Conservation (phyloP, 2,329 filamentous ascomycete species). For the Neonectria hederae region DNA sequence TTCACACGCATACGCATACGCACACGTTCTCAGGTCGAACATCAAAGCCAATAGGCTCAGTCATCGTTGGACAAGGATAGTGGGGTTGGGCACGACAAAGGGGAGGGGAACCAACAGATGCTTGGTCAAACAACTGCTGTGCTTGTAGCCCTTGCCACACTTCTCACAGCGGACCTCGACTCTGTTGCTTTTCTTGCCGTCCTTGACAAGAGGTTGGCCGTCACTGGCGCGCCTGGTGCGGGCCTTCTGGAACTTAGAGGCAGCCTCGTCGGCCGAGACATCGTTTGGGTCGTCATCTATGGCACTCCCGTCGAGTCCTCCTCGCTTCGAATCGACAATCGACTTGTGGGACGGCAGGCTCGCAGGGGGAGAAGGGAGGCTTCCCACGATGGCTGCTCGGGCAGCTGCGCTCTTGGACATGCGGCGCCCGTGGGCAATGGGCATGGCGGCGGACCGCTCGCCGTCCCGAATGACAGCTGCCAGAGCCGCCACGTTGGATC, state of each 20-base stretch:
- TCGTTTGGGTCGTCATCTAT: slow-evolving; percentile 75
- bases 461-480: slow-evolving; percentile 78
- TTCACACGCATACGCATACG: slow-evolving; percentile 31
- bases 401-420: slow-evolving; percentile 71
- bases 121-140: slow-evolving; percentile 99
- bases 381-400: slow-evolving; percentile 62
- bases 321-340: slow-evolving; percentile 58
- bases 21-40: slow-evolving; percentile 21
- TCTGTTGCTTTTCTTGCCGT: slow-evolving; percentile 83
- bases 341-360: slow-evolving; percentile 71
- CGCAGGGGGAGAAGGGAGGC: slow-evolving; percentile 70
- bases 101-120: slow-evolving; percentile 92
- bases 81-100: slow-evolving; percentile 49
- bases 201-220: slow-evolving; percentile 82
- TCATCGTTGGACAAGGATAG: slow-evolving; percentile 40
- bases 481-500: slow-evolving; percentile 77
- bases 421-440: slow-evolving; percentile 69
- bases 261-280: slow-evolving; percentile 64
- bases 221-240: slow-evolving; percentile 78
- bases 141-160: slow-evolving; percentile 99
- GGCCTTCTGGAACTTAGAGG: slow-evolving; percentile 58
- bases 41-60: slow-evolving; percentile 22
- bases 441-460: slow-evolving; percentile 64
- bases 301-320: slow-evolving; percentile 65
- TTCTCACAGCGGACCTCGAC: slow-evolving; percentile 94